Conservation (phyloP, 148 eudicot genomes). For the Vaccinium macrocarpon region DNA sequence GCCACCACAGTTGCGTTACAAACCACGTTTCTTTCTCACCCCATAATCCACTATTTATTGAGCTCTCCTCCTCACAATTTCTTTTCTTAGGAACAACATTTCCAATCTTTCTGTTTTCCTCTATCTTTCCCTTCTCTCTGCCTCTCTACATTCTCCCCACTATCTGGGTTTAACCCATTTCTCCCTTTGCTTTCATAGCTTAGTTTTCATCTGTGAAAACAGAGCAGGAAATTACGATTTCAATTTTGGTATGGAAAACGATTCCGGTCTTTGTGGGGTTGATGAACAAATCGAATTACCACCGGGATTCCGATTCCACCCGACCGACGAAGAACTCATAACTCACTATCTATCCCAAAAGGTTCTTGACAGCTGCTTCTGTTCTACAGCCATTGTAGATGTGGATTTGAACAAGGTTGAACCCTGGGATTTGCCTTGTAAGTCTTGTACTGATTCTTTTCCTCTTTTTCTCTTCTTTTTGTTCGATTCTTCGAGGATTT, state of each 20-base stretch:
- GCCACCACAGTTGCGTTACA: slow-evolving; percentile 38
- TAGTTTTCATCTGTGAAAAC: background rate
- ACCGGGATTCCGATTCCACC: slow-evolving; percentile 82
- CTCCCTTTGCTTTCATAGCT: background rate
- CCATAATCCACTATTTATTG: slow-evolving; percentile 37
- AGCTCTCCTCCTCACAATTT: slow-evolving; percentile 19
- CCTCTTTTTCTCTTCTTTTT: background rate
- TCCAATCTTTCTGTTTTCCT: slow-evolving; percentile 24
- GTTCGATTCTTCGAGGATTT: background rate
- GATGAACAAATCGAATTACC: slow-evolving; percentile 62
- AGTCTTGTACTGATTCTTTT: slow-evolving; percentile 17
- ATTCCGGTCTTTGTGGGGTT: slow-evolving; percentile 15
- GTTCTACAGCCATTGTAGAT: slow-evolving; percentile 58
- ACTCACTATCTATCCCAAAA: slow-evolving; percentile 56
- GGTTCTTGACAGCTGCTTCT: slow-evolving; percentile 40
- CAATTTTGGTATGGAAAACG: slow-evolving; percentile 29
- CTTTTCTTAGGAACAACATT: slow-evolving; percentile 21
- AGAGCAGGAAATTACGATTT: background rate
- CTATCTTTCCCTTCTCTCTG: background rate
- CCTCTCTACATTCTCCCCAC: background rate
- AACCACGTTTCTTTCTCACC: slow-evolving; percentile 50
- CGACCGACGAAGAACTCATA: slow-evolving; percentile 81
- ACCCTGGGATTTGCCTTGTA: slow-evolving; percentile 89
- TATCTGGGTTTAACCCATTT: background rate
- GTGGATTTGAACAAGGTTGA: slow-evolving; percentile 80